These are phyloP conservation scores for Phascolomyces articulosus DNA, from an alignment of 371 early-diverging fungal genomes.

Conservation along the genomic window DNA sequence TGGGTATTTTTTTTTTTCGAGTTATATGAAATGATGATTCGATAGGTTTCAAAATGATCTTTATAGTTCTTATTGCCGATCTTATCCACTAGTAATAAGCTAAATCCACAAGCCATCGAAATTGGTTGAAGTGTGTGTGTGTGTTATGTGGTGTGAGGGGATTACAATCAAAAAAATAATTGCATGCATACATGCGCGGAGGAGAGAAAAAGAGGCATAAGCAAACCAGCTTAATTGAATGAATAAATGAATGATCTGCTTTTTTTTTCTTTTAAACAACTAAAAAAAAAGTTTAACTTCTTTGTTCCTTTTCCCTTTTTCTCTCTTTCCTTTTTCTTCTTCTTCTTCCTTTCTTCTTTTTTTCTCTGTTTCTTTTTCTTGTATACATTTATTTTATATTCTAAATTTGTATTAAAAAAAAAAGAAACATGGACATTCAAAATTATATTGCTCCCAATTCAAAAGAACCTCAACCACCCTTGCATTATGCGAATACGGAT, in stretches of 20 bases:
- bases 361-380: not conserved
- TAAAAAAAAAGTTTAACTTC: too few relatives aligned
- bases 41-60: not conserved
- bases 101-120: not conserved
- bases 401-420: not conserved
- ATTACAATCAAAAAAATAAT: not conserved
- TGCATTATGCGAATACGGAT: conserved; percentile 6
- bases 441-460: not conserved
- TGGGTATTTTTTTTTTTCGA: not conserved
- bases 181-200: not conserved
- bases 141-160: not conserved
- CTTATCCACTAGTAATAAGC: not conserved
- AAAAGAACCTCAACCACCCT: not conserved
- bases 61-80: too few relatives aligned
- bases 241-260: not conserved
- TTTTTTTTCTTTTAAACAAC: not conserved
- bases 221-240: too few relatives aligned
- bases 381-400: not conserved
- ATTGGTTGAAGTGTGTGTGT: not conserved
- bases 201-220: too few relatives aligned
- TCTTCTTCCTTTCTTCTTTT: not conserved
- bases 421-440: not conserved
- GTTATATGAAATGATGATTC: not conserved
- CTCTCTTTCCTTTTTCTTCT: not conserved
- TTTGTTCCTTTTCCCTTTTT: too few relatives aligned